A percentile compares a stretch with the other conserved stretches of the same genome.
Evolutionary conservation across 2,329 filamentous ascomycete species (phyloP).

Genomic region (Akanthomyces muscarius): DNA sequence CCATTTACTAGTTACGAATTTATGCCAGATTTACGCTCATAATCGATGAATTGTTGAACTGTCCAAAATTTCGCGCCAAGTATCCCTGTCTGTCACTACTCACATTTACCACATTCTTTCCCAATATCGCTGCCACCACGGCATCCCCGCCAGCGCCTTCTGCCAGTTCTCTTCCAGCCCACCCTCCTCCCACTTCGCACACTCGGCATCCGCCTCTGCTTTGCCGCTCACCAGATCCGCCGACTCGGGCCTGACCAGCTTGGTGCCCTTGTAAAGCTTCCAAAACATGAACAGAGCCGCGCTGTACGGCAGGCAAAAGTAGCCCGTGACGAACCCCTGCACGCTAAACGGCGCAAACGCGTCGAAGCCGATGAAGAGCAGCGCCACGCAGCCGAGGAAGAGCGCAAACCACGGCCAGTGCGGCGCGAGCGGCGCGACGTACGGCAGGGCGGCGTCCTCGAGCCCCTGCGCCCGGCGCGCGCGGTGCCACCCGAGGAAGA

Average conservation of each 20-base stretch:
- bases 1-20: background rate
- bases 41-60: no score
- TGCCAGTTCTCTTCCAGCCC: constrained; percentile 44
- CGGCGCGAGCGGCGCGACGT: constrained; percentile 47
- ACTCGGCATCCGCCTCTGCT: constrained; percentile 59
- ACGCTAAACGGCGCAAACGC: constrained; percentile 48
- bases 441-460: constrained; percentile 44
- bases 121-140: constrained; percentile 34
- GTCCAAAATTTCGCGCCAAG: no score
- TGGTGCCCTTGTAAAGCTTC: constrained; percentile 63
- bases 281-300: constrained; percentile 58
- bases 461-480: constrained; percentile 48
- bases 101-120: constrained; percentile 35
- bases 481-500: constrained; percentile 42
- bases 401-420: constrained; percentile 49
- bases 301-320: constrained; percentile 52
- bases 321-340: constrained; percentile 48
- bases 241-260: constrained; percentile 49
- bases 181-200: constrained; percentile 41
- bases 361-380: constrained; percentile 55
- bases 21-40: background rate
- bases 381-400: constrained; percentile 42
- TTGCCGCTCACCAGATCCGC: constrained; percentile 61
- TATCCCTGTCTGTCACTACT: no score
- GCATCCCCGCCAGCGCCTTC: constrained; percentile 33